phyloP scores from a whole-genome alignment of 2,329 filamentous ascomycete genomes.

The Cyanodermella asteris region DNA sequence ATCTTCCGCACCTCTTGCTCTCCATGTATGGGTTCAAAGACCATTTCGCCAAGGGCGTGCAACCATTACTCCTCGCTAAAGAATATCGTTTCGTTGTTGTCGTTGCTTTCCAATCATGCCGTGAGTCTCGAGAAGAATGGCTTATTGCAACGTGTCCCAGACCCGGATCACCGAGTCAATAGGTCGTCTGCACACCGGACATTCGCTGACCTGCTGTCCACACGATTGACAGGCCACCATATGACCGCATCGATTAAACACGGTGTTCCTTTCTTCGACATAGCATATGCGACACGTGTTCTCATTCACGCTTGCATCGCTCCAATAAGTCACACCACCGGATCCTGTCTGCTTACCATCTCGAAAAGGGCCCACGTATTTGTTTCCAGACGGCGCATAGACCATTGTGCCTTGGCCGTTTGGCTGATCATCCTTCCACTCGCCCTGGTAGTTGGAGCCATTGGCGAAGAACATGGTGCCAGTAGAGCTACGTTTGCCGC shows the following conservation, averaged over 20 bases:
- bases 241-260: conserved; percentile 42
- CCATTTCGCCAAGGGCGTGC: too few species aligned
- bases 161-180: too few species aligned
- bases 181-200: conserved; percentile 42
- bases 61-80: too few species aligned
- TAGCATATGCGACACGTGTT: conserved; percentile 40
- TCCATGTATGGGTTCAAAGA: too few species aligned
- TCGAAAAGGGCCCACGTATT: conserved; percentile 35
- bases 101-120: too few species aligned
- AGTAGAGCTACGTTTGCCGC: conserved; percentile 16
- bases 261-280: conserved; percentile 34
- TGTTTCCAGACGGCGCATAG: conserved; percentile 32
- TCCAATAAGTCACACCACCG: conserved; percentile 39
- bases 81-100: too few species aligned
- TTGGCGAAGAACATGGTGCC: conserved; percentile 31
- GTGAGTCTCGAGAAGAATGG: too few species aligned
- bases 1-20: too few species aligned
- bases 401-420: conserved; percentile 35
- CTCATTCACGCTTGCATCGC: conserved; percentile 38
- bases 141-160: too few species aligned
- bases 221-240: conserved; percentile 39
- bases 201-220: conserved; percentile 34
- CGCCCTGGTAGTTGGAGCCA: conserved; percentile 33
- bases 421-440: conserved; percentile 29
- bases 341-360: conserved; percentile 37